Conservation (phyloP, 164 flowering plant species). For the Euptelea pleiosperma region DNA sequence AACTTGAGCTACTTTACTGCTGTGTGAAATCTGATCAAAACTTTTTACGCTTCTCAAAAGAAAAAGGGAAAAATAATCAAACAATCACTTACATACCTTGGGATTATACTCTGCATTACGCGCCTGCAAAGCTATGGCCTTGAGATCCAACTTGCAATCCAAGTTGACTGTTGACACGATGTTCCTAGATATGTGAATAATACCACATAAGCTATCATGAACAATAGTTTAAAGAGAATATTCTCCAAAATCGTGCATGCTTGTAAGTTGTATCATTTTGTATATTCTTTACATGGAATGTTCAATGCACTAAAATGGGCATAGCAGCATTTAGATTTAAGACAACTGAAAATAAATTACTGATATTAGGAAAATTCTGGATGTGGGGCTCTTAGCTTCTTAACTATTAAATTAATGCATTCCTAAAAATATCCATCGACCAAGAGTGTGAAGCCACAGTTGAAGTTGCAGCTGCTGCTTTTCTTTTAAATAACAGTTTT, state of each 20-base stretch:
- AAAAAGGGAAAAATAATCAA: neutral
- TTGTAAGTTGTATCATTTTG: neutral
- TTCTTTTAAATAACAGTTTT: no score
- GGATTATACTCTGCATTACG: constrained; percentile 96
- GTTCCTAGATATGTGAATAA: constrained; percentile 42
- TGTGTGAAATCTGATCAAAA: neutral
- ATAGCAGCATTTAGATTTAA: neutral
- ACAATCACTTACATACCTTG: constrained; percentile 45
- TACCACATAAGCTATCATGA: neutral
- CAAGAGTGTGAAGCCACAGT: no score
- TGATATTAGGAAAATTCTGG: no score
- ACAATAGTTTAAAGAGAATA: neutral
- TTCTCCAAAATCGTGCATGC: no score
- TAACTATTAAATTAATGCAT: no score
- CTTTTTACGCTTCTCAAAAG: neutral
- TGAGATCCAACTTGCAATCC: constrained; percentile 87
- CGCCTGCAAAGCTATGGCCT: constrained; percentile 80
- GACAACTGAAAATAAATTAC: no score
- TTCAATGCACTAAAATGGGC: neutral
- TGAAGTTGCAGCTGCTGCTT: no score
- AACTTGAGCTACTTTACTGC: neutral
- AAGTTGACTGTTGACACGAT: constrained; percentile 96
- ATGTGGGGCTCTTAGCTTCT: no score
- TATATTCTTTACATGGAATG: neutral
- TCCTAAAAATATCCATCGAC: no score